phyloP scores from a whole-genome alignment of 768 basidiomycete genomes.

The Lactarius deliciosus region DNA sequence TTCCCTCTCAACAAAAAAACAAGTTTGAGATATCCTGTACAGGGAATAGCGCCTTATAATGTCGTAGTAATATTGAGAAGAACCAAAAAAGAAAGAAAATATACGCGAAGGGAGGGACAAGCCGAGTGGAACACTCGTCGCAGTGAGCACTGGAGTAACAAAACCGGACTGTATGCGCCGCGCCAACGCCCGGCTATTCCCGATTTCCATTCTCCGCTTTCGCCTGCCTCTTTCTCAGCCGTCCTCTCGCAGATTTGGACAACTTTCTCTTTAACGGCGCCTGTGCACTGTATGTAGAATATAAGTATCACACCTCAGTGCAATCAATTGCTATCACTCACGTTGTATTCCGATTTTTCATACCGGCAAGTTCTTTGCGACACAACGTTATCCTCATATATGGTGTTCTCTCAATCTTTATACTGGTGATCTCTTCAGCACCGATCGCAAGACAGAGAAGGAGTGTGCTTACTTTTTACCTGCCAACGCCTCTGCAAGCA shows the following conservation, averaged over 20 bases:
- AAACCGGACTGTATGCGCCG: conserved; percentile 1
- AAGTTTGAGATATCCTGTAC: neutral
- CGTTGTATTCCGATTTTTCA: conserved; percentile 47
- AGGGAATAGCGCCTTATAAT: neutral
- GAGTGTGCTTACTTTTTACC: conserved; percentile 56
- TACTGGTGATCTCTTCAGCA: conserved; percentile 3
- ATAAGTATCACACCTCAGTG: neutral
- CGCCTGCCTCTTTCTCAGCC: conserved; percentile 48
- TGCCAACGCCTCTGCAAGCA: conserved; percentile 44
- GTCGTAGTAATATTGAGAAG: conserved; percentile 7
- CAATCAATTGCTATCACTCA: conserved; percentile 35
- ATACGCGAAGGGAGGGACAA: neutral
- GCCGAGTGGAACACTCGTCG: conserved; percentile 12
- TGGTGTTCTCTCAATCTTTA: conserved; percentile 46
- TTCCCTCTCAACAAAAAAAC: neutral
- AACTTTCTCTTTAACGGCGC: conserved; percentile 50
- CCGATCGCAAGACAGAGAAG: neutral
- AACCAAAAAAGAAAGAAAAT: conserved; percentile 7
- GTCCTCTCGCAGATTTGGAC: conserved; percentile 56
- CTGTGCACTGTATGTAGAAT: conserved; percentile 49
- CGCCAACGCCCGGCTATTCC: conserved; percentile 18
- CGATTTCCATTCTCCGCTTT: conserved; percentile 33
- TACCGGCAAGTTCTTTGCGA: conserved; percentile 40
- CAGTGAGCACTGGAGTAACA: conserved; percentile 8
- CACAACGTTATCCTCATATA: conserved; percentile 73